phyloP scores from a whole-genome alignment of 495 filamentous ascomycete genomes.

The Ramalina peruviana region DNA sequence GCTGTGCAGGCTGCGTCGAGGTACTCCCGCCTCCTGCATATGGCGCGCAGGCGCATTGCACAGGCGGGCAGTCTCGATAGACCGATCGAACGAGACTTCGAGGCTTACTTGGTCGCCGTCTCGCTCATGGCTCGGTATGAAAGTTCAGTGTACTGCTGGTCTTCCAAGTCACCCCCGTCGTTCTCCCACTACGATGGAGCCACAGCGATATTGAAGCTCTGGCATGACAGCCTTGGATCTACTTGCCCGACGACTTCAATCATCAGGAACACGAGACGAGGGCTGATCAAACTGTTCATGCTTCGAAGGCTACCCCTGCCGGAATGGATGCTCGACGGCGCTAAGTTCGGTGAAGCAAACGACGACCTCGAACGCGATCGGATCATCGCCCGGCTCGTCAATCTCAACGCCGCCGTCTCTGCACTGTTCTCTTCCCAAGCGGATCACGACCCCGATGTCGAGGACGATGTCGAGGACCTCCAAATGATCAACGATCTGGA shows the following conservation, averaged over 20 bases:
- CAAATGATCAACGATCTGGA: too few relatives aligned
- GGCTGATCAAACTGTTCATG: constrained; percentile 12
- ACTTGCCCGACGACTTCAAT: constrained; percentile 6
- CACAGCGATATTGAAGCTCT: constrained; percentile 16
- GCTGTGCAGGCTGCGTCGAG: constrained; percentile 10
- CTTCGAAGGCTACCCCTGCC: constrained; percentile 12
- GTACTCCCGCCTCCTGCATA: constrained; percentile 12
- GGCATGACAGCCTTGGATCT: constrained; percentile 8
- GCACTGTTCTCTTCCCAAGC: too few relatives aligned
- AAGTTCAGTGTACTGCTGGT: constrained; percentile 1
- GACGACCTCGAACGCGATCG: constrained; percentile 13
- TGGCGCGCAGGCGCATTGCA: constrained; percentile 1
- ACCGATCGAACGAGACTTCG: neutral
- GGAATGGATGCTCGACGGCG: constrained; percentile 17
- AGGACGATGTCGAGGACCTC: too few relatives aligned
- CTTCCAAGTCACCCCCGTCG: neutral
- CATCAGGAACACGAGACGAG: constrained; percentile 15
- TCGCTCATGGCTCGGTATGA: constrained; percentile 21
- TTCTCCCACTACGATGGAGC: constrained; percentile 18
- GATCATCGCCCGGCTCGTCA: neutral
- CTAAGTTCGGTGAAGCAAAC: constrained; percentile 12
- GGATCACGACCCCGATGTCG: too few relatives aligned
- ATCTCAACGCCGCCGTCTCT: too few relatives aligned
- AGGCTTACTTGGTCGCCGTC: constrained; percentile 17
- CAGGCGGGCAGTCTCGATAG: constrained; percentile 5